Evolutionary conservation across 805 yeast genomes (phyloP).

Genomic region (Zygosaccharomyces pseudorouxii): DNA sequence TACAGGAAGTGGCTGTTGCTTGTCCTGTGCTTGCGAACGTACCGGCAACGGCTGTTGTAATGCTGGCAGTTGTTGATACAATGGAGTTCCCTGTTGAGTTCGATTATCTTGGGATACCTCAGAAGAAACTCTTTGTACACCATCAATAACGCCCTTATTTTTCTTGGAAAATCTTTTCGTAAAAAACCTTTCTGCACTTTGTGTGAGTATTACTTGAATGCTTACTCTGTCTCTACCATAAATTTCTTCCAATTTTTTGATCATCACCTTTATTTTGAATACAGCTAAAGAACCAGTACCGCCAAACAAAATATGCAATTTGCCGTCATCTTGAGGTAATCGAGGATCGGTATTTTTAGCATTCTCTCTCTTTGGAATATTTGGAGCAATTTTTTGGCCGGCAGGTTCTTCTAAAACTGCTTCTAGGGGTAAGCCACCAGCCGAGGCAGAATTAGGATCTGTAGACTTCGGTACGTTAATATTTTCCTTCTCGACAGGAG

Average conservation of each 20-base stretch:
- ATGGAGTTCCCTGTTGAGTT: constrained; percentile 2
- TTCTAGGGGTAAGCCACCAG: constrained; percentile 6
- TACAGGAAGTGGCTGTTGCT: constrained; percentile 2
- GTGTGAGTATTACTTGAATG: constrained; percentile 81
- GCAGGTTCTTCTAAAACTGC: constrained; percentile 12
- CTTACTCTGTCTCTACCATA: constrained; percentile 71
- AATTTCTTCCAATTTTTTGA: constrained; percentile 74
- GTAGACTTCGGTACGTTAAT: constrained; percentile 5
- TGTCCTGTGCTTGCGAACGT: constrained; percentile 2
- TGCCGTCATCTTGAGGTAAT: constrained; percentile 77
- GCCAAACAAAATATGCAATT: constrained; percentile 77
- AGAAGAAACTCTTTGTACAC: constrained; percentile 14
- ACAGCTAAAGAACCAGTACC: constrained; percentile 89
- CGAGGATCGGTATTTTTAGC: constrained; percentile 54
- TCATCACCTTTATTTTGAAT: constrained; percentile 69
- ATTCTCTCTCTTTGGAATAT: constrained; percentile 37
- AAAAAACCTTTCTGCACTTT: constrained; percentile 75
- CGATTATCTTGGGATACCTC: constrained; percentile 15
- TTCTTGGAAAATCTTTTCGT: constrained; percentile 19
- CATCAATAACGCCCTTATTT: constrained; percentile 13
- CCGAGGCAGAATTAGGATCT: not conserved
- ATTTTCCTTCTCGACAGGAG: constrained; percentile 10
- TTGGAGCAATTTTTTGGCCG: constrained; percentile 16
- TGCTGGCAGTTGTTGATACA: not conserved
- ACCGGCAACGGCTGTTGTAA: constrained; percentile 1